phyloP scores from a whole-genome alignment of 768 basidiomycete genomes.

The Rhodotorula taiwanensis region DNA sequence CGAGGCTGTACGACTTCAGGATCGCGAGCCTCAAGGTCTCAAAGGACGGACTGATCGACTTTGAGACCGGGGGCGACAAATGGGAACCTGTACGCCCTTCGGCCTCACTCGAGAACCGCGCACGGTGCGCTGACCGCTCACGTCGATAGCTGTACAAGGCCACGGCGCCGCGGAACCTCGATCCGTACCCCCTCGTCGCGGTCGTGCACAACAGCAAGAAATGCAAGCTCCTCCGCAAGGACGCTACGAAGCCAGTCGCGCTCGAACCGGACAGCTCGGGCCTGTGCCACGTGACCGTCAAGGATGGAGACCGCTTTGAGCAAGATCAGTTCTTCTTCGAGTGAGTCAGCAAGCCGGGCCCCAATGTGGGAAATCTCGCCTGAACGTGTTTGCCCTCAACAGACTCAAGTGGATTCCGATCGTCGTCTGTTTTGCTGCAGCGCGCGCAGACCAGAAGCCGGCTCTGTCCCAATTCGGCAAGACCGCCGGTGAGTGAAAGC shows the following conservation, averaged over 20 bases:
- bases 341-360: not conserved
- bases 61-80: constrained; percentile 1
- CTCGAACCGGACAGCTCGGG: not conserved
- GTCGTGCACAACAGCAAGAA: constrained; percentile 5
- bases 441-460: not conserved
- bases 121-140: not conserved
- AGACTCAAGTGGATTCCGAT: constrained; percentile 29
- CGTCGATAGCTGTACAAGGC: not conserved
- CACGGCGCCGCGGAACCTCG: not conserved
- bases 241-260: not conserved
- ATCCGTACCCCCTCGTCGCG: constrained; percentile 23
- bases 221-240: not conserved
- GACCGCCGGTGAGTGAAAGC: not conserved
- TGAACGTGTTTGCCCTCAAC: not conserved
- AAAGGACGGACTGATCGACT: constrained; percentile 21
- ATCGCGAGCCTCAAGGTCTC: constrained; percentile 10
- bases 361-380: no score
- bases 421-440: constrained; percentile 5
- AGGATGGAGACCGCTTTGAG: constrained; percentile 12
- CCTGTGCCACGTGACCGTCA: not conserved
- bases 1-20: constrained; percentile 17
- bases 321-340: not conserved
- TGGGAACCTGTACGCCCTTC: constrained; percentile 8
- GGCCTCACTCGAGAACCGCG: no score
- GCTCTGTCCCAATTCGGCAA: not conserved